These are phyloP conservation scores for Fagopyrum homotropicum DNA, from an alignment of 148 eudicot species.

Conservation along the genomic window DNA sequence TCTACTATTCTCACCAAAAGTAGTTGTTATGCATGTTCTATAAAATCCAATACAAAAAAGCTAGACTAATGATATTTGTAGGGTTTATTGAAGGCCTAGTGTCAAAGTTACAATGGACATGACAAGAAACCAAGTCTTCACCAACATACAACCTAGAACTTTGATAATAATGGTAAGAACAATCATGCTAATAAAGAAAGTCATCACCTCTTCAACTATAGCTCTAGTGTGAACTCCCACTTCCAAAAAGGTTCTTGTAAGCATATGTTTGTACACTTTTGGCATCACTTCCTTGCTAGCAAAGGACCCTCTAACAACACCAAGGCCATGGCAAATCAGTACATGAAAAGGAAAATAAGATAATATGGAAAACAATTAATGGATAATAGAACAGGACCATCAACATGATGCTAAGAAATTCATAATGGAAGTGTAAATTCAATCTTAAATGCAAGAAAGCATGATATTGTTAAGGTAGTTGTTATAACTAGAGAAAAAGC, in stretches of 20 bases:
- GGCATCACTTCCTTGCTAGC: slow-evolving; percentile 79
- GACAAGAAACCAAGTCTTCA: slow-evolving; percentile 74
- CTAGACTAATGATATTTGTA: slow-evolving; percentile 40
- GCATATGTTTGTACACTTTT: slow-evolving; percentile 58
- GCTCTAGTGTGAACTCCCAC: slow-evolving; percentile 90
- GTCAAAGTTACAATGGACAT: slow-evolving; percentile 59
- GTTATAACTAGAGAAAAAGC: too few relatives aligned
- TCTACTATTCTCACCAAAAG: too few relatives aligned
- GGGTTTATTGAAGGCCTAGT: slow-evolving; percentile 98
- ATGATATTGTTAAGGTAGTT: too few relatives aligned
- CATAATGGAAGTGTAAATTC: too few relatives aligned
- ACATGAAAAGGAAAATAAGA: not conserved
- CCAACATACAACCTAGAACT: slow-evolving; percentile 46
- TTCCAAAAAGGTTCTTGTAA: slow-evolving; percentile 70
- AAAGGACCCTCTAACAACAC: slow-evolving; percentile 78
- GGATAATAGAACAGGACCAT: too few relatives aligned
- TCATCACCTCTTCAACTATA: slow-evolving; percentile 75
- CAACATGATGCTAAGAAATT: too few relatives aligned
- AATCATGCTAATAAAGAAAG: slow-evolving; percentile 60
- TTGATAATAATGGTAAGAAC: slow-evolving; percentile 54
- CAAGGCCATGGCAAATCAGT: slow-evolving; percentile 50
- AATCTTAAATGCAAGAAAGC: too few relatives aligned
- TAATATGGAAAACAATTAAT: too few relatives aligned
- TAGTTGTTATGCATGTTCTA: too few relatives aligned
- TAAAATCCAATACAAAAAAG: too few relatives aligned